phyloP scores from a whole-genome alignment of 2,329 filamentous ascomycete species.

The Fusarium camptoceras region DNA sequence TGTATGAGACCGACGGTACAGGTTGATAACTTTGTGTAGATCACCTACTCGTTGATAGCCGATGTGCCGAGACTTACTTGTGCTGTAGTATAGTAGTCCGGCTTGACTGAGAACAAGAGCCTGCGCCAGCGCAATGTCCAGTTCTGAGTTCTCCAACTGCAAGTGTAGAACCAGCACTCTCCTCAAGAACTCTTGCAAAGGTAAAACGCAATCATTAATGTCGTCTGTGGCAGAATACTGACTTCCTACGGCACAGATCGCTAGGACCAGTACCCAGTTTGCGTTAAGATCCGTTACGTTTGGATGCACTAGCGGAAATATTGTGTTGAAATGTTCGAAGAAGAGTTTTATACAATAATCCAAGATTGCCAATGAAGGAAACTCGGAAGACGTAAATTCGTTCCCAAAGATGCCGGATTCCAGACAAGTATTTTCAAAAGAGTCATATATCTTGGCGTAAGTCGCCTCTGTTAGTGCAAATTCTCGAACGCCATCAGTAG shows the following conservation, averaged over 20 bases:
- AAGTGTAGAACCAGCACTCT: constrained; percentile 18
- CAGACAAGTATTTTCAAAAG: constrained; percentile 18
- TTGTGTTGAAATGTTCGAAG: constrained; percentile 49
- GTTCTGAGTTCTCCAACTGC: neutral
- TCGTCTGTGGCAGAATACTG: constrained; percentile 43
- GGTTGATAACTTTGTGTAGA: constrained; percentile 1
- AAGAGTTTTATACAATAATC: constrained; percentile 50
- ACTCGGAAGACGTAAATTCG: constrained; percentile 18
- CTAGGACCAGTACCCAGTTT: constrained; percentile 40
- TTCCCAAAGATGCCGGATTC: constrained; percentile 4
- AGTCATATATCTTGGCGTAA: constrained; percentile 11
- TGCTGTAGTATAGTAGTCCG: constrained; percentile 11
- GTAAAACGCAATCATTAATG: constrained; percentile 32
- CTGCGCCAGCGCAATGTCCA: neutral
- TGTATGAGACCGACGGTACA: neutral
- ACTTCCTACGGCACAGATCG: constrained; percentile 39
- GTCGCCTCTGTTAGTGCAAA: neutral
- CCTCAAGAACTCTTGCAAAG: constrained; percentile 43
- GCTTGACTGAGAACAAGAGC: constrained; percentile 34
- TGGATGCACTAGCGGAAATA: constrained; percentile 49
- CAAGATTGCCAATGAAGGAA: constrained; percentile 44
- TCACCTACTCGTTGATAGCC: neutral
- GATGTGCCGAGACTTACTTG: neutral
- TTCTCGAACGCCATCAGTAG: neutral
- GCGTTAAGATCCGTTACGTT: constrained; percentile 13